Evolutionary conservation across 495 filamentous ascomycete genomes (phyloP).

Genomic region (Neurospora discreta): DNA sequence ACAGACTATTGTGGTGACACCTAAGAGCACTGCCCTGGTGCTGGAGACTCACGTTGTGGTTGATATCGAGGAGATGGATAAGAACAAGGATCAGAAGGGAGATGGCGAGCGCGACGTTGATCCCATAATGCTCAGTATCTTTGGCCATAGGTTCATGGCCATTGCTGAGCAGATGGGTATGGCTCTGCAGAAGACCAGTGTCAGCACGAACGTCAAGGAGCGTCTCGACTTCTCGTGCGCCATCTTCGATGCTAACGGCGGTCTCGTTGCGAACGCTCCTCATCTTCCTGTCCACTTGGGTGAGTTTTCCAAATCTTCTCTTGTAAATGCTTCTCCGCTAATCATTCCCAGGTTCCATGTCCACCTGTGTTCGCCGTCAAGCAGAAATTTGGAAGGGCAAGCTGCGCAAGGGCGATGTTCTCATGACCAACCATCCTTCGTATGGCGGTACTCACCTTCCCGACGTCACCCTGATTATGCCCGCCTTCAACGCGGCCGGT

Average conservation of each 20-base stretch:
- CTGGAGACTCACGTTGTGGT: constrained; percentile 63
- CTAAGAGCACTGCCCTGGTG: constrained; percentile 62
- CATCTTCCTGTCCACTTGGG: constrained; percentile 88
- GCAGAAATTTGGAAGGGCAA: constrained; percentile 88
- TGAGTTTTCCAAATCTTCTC: constrained; percentile 5
- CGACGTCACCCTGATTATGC: constrained; percentile 90
- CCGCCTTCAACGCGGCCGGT: constrained; percentile 66
- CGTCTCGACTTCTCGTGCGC: constrained; percentile 94
- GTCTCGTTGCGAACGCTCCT: constrained; percentile 87
- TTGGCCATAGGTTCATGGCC: constrained; percentile 96
- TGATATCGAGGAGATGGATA: constrained; percentile 51
- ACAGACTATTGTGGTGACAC: constrained; percentile 89
- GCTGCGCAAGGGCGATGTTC: constrained; percentile 80
- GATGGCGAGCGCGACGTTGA: constrained; percentile 48
- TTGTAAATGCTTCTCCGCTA: neutral
- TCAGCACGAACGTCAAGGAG: constrained; percentile 97
- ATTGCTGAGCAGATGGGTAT: constrained; percentile 98
- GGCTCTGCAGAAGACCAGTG: constrained; percentile 91
- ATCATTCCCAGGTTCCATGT: constrained; percentile 48
- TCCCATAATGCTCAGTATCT: constrained; percentile 90
- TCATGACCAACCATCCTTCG: constrained; percentile 92
- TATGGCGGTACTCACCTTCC: constrained; percentile 75
- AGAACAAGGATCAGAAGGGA: constrained; percentile 38
- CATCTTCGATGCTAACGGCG: constrained; percentile 83
- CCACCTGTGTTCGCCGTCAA: constrained; percentile 86